A percentile compares a stretch with the other conserved stretches of the same genome.
These are phyloP conservation scores for Cladophialophora yegresii DNA, from an alignment of 2,329 filamentous ascomycete genomes.

Conservation along the genomic window DNA sequence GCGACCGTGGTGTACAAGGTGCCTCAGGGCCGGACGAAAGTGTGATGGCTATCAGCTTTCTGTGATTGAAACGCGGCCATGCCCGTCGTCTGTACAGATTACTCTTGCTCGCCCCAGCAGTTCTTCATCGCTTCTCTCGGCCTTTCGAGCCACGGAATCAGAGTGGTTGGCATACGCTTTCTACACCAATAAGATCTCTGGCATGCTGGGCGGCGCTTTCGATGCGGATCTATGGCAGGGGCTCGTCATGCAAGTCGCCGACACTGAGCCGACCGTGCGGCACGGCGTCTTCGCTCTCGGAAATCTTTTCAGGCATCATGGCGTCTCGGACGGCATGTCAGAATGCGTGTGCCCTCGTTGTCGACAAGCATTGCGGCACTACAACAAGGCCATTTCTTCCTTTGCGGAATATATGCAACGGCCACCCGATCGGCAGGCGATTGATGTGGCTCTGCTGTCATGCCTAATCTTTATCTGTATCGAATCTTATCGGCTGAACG, in stretches of 20 bases:
- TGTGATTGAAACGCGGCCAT: not conserved
- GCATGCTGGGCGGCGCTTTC: conserved; percentile 5
- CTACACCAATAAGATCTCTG: conserved; percentile 1
- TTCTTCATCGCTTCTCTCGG: conserved; percentile 7
- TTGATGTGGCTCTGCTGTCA: conserved; percentile 7
- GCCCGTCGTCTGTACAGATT: not conserved
- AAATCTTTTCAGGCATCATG: conserved; percentile 11
- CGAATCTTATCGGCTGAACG: conserved; percentile 11
- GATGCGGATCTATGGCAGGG: conserved; percentile 10
- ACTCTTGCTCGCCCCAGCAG: not conserved
- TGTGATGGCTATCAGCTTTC: conserved; percentile 14
- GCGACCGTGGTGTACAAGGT: conserved; percentile 9
- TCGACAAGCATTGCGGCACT: conserved; percentile 13
- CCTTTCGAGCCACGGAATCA: conserved; percentile 13
- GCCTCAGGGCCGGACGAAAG: not conserved
- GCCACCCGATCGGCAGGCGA: not conserved
- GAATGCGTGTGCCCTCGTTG: conserved; percentile 9
- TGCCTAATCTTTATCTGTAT: conserved; percentile 11
- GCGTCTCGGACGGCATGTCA: not conserved
- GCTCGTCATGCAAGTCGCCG: conserved; percentile 5
- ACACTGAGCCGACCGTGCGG: conserved; percentile 9
- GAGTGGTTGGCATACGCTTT: conserved; percentile 12
- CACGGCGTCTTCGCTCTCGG: conserved; percentile 12
- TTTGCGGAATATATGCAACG: conserved; percentile 8
- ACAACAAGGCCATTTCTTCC: conserved; percentile 8